phyloP scores from a whole-genome alignment of 1,284 basidiomycete species.

The Serendipita sp. region DNA sequence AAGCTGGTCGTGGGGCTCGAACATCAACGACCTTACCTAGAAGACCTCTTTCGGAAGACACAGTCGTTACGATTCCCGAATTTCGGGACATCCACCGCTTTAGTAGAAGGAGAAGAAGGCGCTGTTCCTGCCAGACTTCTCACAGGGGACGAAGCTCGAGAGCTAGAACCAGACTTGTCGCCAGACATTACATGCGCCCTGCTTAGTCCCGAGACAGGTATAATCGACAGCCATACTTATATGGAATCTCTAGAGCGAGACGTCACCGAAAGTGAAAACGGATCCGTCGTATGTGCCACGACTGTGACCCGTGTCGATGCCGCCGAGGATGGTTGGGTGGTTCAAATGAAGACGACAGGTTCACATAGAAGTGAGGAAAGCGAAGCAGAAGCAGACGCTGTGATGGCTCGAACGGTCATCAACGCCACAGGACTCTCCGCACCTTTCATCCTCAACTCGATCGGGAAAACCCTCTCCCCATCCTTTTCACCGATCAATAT shows the following conservation, averaged over 20 bases:
- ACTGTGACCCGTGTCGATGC: conserved; percentile 81
- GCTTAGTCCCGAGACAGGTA: conserved; percentile 79
- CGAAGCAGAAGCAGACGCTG: conserved; percentile 42
- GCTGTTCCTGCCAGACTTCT: conserved; percentile 59
- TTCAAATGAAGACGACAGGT: conserved; percentile 38
- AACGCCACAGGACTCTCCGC: conserved; percentile 57
- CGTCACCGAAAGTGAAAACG: conserved; percentile 53
- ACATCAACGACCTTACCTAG: conserved; percentile 55
- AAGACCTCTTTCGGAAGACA: conserved; percentile 53
- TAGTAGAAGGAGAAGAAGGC: conserved; percentile 13
- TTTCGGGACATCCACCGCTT: conserved; percentile 7
- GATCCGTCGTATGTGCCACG: conserved; percentile 71
- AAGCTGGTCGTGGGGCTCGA: conserved; percentile 75
- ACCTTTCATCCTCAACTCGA: neutral
- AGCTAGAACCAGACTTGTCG: conserved; percentile 74
- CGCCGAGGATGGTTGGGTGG: conserved; percentile 50
- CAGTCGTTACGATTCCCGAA: conserved; percentile 36
- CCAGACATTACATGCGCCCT: conserved; percentile 57
- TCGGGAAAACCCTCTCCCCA: conserved; percentile 28
- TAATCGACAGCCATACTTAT: conserved; percentile 74
- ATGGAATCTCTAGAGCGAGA: conserved; percentile 73
- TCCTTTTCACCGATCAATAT: conserved; percentile 62
- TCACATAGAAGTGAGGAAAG: conserved; percentile 25
- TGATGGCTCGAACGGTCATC: conserved; percentile 76
- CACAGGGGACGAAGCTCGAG: conserved; percentile 52